These are phyloP conservation scores for Pseudovirgaria hyperparasitica DNA, from an alignment of 2,329 filamentous ascomycete genomes.

Conservation along the genomic window DNA sequence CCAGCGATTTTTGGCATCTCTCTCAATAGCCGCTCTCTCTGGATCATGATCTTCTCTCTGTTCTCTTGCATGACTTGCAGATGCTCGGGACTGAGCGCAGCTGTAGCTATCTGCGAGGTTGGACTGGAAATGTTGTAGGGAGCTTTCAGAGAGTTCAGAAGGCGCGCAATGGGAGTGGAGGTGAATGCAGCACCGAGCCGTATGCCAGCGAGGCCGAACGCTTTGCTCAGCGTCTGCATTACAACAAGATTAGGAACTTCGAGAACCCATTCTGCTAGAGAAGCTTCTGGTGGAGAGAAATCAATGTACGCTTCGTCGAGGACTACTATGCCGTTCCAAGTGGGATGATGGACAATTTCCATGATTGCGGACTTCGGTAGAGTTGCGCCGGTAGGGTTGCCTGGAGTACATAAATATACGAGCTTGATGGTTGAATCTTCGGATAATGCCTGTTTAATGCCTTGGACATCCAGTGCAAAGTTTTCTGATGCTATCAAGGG, in stretches of 20 bases:
- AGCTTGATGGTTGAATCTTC: slow-evolving; percentile 62
- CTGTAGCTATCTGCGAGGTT: slow-evolving; percentile 66
- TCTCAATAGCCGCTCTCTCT: slow-evolving; percentile 62
- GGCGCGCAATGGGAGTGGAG: slow-evolving; percentile 55
- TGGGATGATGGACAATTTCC: slow-evolving; percentile 66
- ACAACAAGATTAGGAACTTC: slow-evolving; percentile 95
- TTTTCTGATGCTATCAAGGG: slow-evolving; percentile 58
- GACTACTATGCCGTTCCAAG: slow-evolving; percentile 90
- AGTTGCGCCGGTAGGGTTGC: slow-evolving; percentile 79
- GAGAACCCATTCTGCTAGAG: slow-evolving; percentile 78
- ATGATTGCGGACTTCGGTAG: slow-evolving; percentile 64
- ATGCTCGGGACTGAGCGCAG: slow-evolving; percentile 56
- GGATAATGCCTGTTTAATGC: slow-evolving; percentile 54
- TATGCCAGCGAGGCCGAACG: slow-evolving; percentile 90
- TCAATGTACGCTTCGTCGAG: slow-evolving; percentile 96
- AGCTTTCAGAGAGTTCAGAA: slow-evolving; percentile 88
- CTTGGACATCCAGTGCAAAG: slow-evolving; percentile 60
- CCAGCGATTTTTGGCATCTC: slow-evolving; percentile 66
- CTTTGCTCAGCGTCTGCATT: slow-evolving; percentile 97
- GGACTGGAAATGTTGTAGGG: slow-evolving; percentile 92
- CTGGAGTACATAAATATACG: slow-evolving; percentile 85
- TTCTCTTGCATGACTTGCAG: slow-evolving; percentile 62
- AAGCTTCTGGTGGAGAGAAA: slow-evolving; percentile 68
- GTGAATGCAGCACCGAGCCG: slow-evolving; percentile 79
- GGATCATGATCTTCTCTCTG: slow-evolving; percentile 54